Base-by-base conservation (phyloP, 2,329 filamentous ascomycete genomes). In the Sporothrix globosa region DNA sequence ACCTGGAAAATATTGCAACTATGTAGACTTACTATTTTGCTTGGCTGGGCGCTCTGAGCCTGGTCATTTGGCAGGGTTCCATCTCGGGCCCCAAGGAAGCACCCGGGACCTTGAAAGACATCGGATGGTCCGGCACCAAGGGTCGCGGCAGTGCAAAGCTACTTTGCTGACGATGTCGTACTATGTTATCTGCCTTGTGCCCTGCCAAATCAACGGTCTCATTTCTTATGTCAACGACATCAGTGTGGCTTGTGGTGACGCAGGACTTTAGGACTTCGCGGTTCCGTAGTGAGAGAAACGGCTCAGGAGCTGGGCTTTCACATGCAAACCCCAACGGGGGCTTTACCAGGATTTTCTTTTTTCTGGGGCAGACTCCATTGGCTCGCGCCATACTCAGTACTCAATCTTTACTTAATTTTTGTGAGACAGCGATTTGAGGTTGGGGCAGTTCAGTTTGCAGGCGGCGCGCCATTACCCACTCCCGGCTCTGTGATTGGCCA, bases 71-170 rank as follows among this genome's bases (percentile, higher is more conserved):
- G 44, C 50, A 48, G 53, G 67, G 53, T 69, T 58, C 67, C 53
- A 52, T 24, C 21, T 44, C 34, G 24, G 21, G 24, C 24, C 19
- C 14, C 67, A 50, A 61, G 58, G 34, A 61, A 27, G 58, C 58
- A 27, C 21, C 44, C 67, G 66, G n/a, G 66, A n/a, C 66, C 30
- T 54, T 21, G 58, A 24, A 48, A 41, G 41, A 48, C 17, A 48
- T 24, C 53, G 67, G 67, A 68, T 68, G 67, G 53, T 53, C 53
- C 67, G 67, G 67, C 67, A 14, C 21, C 53, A 27, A 34, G 30
- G 39, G 41, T 21, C 41, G 24, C 21, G 27, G 27, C 21, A 27
- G 58, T 63, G 39, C 58, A 14, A 19, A 21, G 41, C 41, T 44
- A 4, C 41, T 44, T 13, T 44, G 39, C n/a, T 63, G 58, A 46